These are phyloP conservation scores for Cordyceps pruinosa DNA, from an alignment of 2,329 filamentous ascomycete species.

Conservation along the genomic window DNA sequence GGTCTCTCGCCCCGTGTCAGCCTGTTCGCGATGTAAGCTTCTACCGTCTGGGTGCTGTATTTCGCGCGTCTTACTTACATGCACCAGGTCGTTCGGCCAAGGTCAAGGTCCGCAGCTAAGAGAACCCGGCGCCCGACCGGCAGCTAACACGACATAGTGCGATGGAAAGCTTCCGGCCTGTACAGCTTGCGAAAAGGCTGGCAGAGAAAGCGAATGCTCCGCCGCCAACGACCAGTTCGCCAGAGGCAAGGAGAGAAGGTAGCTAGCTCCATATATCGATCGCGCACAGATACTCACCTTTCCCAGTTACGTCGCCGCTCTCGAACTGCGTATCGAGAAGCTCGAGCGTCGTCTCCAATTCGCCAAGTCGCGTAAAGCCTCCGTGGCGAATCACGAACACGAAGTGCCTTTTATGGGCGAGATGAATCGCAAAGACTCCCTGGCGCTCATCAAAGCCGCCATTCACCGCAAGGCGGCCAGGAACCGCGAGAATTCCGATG, in stretches of 20 bases:
- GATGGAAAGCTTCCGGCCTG: conserved; percentile 94
- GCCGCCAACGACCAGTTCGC: conserved; percentile 95
- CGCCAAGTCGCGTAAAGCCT: conserved; percentile 63
- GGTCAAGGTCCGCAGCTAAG: conserved; percentile 59
- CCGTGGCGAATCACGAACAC: conserved; percentile 57
- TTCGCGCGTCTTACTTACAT: conserved; percentile 11
- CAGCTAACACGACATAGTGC: conserved; percentile 45
- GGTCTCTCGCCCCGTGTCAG: conserved; percentile 73
- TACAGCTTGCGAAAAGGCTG: conserved; percentile 88
- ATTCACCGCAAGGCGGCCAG: conserved; percentile 59
- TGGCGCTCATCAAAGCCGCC: conserved; percentile 54
- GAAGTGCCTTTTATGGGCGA: conserved; percentile 35
- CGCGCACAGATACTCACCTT: conserved; percentile 12
- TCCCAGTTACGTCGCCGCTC: conserved; percentile 76
- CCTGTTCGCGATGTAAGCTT: conserved; percentile 64
- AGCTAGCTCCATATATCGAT: neutral
- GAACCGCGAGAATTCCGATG: conserved; percentile 70
- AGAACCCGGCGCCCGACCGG: neutral
- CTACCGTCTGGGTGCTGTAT: neutral
- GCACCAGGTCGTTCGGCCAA: conserved; percentile 72
- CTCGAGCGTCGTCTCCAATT: conserved; percentile 71
- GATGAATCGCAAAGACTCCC: conserved; percentile 56
- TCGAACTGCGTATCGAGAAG: conserved; percentile 87
- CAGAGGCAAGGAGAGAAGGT: conserved; percentile 88
- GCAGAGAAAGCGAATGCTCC: conserved; percentile 79